Percentiles rank a stretch among this genome's conserved stretches.
Conservation (phyloP, 75 land plant genomes). For the Sequoia sempervirens region DNA sequence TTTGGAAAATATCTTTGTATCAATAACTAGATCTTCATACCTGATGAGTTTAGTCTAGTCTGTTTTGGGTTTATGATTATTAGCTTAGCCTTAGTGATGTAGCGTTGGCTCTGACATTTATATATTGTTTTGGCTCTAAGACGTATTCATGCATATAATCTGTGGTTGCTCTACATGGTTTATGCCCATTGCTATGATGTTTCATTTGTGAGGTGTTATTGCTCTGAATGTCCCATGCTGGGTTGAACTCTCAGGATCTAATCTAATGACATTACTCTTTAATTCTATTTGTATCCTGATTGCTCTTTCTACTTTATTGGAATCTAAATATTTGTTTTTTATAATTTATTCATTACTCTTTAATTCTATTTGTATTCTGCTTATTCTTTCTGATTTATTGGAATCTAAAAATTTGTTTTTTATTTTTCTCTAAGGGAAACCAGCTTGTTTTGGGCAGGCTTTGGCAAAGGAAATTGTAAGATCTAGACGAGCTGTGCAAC, state of each 20-base stretch:
- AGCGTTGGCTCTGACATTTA: background rate
- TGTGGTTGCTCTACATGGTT: background rate
- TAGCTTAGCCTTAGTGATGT: too few relatives aligned
- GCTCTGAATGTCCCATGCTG: background rate
- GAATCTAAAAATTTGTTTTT: background rate
- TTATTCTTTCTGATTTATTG: background rate
- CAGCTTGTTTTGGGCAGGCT: constrained; percentile 29
- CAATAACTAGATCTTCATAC: background rate
- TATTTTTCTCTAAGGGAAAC: background rate
- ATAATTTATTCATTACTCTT: background rate
- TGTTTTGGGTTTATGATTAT: background rate
- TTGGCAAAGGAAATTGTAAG: constrained; percentile 89
- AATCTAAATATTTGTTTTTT: too few relatives aligned
- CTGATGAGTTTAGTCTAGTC: background rate
- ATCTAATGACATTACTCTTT: constrained; percentile 1
- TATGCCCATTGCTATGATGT: background rate
- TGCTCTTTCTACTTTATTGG: background rate
- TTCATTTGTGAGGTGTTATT: constrained; percentile 1
- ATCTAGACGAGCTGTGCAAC: constrained; percentile 69
- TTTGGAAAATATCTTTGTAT: background rate
- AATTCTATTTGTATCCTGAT: background rate
- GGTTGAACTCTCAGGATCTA: constrained; percentile 1
- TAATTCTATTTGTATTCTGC: background rate
- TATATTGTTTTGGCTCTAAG: background rate
- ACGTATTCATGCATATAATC: background rate